Evolutionary conservation across 345 rosid genomes (phyloP).

Genomic region (Boechera retrofracta): DNA sequence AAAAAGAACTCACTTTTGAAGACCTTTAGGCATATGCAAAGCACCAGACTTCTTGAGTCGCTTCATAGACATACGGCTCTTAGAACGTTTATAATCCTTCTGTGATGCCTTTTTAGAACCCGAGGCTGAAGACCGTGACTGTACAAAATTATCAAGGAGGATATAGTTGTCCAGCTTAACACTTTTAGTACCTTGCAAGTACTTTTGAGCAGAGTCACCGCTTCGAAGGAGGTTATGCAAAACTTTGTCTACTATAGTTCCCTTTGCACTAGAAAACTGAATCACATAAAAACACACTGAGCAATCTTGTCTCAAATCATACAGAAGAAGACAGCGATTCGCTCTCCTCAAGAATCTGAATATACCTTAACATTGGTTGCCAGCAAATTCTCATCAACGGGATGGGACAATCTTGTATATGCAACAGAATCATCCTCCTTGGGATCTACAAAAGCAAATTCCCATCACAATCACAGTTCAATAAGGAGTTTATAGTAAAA

Average conservation of each 20-base stretch:
- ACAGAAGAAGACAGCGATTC: slow-evolving; percentile 13
- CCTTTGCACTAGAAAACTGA: slow-evolving; percentile 62
- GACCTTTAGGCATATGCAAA: slow-evolving; percentile 56
- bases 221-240: slow-evolving; percentile 74
- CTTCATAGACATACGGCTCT: slow-evolving; percentile 76
- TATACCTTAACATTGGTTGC: slow-evolving; percentile 56
- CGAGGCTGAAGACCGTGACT: slow-evolving; percentile 52
- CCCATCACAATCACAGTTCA: neutral
- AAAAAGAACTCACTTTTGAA: slow-evolving; percentile 59
- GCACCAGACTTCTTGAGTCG: slow-evolving; percentile 71
- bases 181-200: slow-evolving; percentile 71
- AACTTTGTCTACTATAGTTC: slow-evolving; percentile 60
- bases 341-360: slow-evolving; percentile 8
- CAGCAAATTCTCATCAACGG: slow-evolving; percentile 66
- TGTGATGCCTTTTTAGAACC: slow-evolving; percentile 54
- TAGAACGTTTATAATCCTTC: slow-evolving; percentile 77
- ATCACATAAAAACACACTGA: slow-evolving; percentile 22
- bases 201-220: slow-evolving; percentile 85
- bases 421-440: slow-evolving; percentile 53
- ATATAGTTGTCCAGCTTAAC: slow-evolving; percentile 71
- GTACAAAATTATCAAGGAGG: slow-evolving; percentile 80
- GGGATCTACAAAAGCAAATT: slow-evolving; percentile 48
- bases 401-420: slow-evolving; percentile 55
- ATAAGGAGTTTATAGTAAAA: no score
- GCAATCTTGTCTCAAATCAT: neutral